Conservation (phyloP, 2,329 filamentous ascomycete species). For the Allantophomopsis cytisporea region DNA sequence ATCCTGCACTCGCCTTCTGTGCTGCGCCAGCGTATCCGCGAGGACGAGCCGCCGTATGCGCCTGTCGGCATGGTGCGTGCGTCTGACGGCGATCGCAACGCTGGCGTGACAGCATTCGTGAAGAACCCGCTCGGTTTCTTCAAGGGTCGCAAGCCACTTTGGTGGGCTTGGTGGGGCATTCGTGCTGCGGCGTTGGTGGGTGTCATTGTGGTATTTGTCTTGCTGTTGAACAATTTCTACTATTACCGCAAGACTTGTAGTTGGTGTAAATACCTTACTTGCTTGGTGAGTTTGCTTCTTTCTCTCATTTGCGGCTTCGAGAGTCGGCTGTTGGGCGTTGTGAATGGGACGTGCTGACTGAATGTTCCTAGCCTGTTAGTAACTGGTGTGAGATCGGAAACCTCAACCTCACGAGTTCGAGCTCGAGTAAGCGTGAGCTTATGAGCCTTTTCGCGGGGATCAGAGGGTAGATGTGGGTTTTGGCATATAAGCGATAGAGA, state of each 20-base stretch:
- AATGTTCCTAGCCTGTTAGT: slow-evolving; percentile 37
- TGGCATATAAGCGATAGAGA: too few relatives aligned
- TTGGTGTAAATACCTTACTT: slow-evolving; percentile 95
- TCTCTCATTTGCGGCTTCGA: too few relatives aligned
- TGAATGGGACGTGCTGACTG: slow-evolving; percentile 9
- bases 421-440: not conserved
- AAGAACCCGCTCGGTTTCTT: slow-evolving; percentile 67
- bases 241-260: slow-evolving; percentile 58
- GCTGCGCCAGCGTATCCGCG: slow-evolving; percentile 60
- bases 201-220: slow-evolving; percentile 74
- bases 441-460: not conserved
- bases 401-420: slow-evolving; percentile 7
- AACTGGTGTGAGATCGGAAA: slow-evolving; percentile 46
- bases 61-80: slow-evolving; percentile 41
- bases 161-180: slow-evolving; percentile 97
- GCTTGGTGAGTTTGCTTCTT: slow-evolving; percentile 53
- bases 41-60: slow-evolving; percentile 55
- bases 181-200: slow-evolving; percentile 64
- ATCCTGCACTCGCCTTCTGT: slow-evolving; percentile 79
- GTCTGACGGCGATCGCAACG: slow-evolving; percentile 6
- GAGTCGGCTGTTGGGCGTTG: too few relatives aligned
- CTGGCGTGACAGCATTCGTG: slow-evolving; percentile 28
- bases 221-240: slow-evolving; percentile 88
- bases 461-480: not conserved
- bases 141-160: slow-evolving; percentile 79